Evolutionary conservation across 106 monocot genomes (phyloP).

Genomic region (Acanthochlamys bracteata): DNA sequence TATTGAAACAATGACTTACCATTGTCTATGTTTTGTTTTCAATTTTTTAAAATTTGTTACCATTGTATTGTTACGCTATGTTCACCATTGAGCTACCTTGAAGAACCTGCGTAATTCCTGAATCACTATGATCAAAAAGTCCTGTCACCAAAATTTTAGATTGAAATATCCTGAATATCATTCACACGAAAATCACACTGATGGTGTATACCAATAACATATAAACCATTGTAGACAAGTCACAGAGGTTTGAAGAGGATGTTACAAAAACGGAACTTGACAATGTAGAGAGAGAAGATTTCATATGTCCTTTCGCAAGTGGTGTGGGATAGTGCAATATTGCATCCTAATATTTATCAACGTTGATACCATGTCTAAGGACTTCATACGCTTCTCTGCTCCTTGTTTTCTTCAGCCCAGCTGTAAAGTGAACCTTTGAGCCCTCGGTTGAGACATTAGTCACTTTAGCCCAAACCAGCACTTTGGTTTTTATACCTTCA

Average conservation of each 20-base stretch:
- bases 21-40: not conserved
- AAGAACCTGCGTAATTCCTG: not conserved
- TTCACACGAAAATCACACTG: no score
- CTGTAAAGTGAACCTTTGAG: conserved; percentile 64
- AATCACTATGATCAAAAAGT: not conserved
- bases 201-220: no score
- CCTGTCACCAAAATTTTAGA: not conserved
- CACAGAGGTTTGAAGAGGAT: no score
- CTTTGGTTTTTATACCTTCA: conserved; percentile 88
- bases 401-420: conserved; percentile 64
- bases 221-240: no score
- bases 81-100: not conserved
- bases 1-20: conserved; percentile 2
- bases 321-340: no score
- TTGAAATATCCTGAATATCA: no score
- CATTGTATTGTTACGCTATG: not conserved
- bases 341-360: conserved; percentile 60
- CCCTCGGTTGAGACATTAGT: conserved; percentile 50
- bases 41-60: not conserved
- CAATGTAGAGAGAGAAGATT: no score
- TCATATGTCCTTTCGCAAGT: no score
- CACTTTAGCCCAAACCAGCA: conserved; percentile 75
- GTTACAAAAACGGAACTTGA: no score
- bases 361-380: conserved; percentile 48
- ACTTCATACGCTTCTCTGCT: conserved; percentile 74